Conservation (phyloP, 805 yeast species). For the Candida insectorum region DNA sequence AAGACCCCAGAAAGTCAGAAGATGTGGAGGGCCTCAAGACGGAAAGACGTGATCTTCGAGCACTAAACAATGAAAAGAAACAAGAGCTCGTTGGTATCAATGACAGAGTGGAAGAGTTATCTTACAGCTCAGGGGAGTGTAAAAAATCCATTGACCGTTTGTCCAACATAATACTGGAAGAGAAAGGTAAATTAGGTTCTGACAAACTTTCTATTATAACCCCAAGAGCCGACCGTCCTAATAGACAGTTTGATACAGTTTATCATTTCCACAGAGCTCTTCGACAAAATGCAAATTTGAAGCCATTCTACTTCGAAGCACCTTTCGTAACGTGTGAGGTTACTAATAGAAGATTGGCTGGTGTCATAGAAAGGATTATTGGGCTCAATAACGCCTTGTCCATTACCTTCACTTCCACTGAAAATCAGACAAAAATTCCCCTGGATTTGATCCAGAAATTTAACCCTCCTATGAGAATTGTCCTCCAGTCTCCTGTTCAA, state of each 20-base stretch:
- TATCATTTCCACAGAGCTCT: slow-evolving; percentile 28
- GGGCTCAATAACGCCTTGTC: slow-evolving; percentile 54
- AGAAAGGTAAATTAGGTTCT: too few species aligned
- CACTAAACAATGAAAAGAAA: slow-evolving; percentile 13
- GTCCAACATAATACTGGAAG: too few species aligned
- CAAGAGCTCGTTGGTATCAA: slow-evolving; percentile 12
- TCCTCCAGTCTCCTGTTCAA: slow-evolving; percentile 11
- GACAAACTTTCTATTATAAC: slow-evolving; percentile 5
- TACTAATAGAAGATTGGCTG: slow-evolving; percentile 43
- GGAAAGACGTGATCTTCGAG: slow-evolving; percentile 8
- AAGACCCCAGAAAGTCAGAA: slow-evolving; percentile 15
- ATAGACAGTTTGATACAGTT: background rate
- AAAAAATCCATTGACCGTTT: too few species aligned
- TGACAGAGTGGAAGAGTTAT: slow-evolving; percentile 19
- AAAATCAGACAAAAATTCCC: slow-evolving; percentile 39
- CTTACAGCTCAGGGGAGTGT: too few species aligned
- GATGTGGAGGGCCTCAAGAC: slow-evolving; percentile 3
- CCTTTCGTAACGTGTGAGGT: slow-evolving; percentile 66
- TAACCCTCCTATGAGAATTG: slow-evolving; percentile 58
- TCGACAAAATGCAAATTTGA: slow-evolving; percentile 36
- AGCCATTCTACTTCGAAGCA: slow-evolving; percentile 60
- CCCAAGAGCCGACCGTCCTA: background rate
- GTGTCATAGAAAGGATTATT: slow-evolving; percentile 55
- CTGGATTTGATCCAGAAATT: slow-evolving; percentile 28
- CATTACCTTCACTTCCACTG: slow-evolving; percentile 55